Evolutionary conservation across 768 basidiomycete genomes (phyloP).

Genomic region (Pleurotus eryngii): DNA sequence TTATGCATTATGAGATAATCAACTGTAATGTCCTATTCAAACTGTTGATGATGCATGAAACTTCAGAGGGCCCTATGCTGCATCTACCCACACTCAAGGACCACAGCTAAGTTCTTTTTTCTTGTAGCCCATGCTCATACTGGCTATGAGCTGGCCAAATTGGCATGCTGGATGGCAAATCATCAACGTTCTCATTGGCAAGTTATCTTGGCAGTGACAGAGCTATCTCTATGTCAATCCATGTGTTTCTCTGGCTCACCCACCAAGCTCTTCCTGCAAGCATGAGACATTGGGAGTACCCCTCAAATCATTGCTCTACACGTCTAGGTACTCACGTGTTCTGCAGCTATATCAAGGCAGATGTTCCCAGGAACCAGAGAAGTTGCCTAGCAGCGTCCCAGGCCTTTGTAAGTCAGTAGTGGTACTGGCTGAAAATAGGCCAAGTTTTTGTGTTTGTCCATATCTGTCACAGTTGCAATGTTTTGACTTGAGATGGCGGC

Average conservation of each 20-base stretch:
- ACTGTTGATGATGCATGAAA: background rate
- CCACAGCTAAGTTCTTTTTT: background rate
- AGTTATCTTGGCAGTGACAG: no score
- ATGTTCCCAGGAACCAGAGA: background rate
- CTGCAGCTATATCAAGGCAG: background rate
- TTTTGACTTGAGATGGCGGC: no score
- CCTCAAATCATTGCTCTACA: constrained; percentile 1
- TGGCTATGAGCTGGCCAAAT: background rate
- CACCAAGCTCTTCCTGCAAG: background rate
- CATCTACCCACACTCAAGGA: background rate
- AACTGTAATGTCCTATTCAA: background rate
- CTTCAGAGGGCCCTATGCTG: background rate
- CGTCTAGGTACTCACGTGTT: background rate
- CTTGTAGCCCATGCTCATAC: background rate
- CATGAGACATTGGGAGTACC: background rate
- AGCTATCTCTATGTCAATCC: background rate
- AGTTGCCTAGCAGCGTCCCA: background rate
- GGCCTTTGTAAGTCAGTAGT: no score
- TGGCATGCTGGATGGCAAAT: no score
- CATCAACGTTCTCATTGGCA: no score
- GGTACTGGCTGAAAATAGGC: no score
- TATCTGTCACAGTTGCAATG: no score
- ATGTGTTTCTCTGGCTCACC: background rate
- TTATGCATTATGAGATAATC: no score
- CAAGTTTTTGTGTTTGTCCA: no score